Evolutionary conservation across 1,284 basidiomycete species (phyloP).

Genomic region (Neolentinus lepideus): DNA sequence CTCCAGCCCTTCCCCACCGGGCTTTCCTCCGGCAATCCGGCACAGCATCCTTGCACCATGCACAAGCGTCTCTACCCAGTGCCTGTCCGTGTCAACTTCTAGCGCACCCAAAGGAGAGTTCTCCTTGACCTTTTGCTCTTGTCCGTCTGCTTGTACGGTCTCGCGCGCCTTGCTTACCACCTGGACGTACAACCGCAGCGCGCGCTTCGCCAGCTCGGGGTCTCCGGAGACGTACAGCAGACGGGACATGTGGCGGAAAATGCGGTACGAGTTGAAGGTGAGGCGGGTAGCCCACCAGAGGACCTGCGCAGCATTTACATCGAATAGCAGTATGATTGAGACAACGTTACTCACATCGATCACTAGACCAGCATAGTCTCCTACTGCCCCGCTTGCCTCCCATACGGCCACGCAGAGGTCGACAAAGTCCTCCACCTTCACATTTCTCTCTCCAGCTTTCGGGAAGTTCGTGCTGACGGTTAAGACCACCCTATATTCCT

Average conservation of each 20-base stretch:
- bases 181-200: conserved; percentile 77
- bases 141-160: conserved; percentile 29
- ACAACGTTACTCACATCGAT: conserved; percentile 55
- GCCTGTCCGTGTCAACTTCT: conserved; percentile 49
- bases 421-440: conserved; percentile 76
- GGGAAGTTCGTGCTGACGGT: conserved; percentile 73
- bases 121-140: conserved; percentile 10
- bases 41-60: conserved; percentile 75
- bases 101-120: conserved; percentile 6
- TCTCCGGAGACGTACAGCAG: conserved; percentile 64
- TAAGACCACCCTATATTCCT: conserved; percentile 63
- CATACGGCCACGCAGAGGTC: conserved; percentile 79
- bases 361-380: conserved; percentile 61
- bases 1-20: conserved; percentile 28
- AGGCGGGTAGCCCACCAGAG: conserved; percentile 89
- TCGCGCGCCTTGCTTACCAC: conserved; percentile 76
- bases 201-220: conserved; percentile 62
- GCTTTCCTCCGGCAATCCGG: conserved; percentile 33
- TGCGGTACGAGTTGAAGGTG: conserved; percentile 84
- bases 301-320: conserved; percentile 35
- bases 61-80: conserved; percentile 69
- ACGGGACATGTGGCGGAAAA: conserved; percentile 78
- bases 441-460: conserved; percentile 75
- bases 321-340: conserved; percentile 7
- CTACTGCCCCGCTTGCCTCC: conserved; percentile 60